Percentiles rank a stretch among this genome's conserved stretches.
phyloP scores from a whole-genome alignment of 2,329 filamentous ascomycete species.

The Diaporthe sp. region DNA sequence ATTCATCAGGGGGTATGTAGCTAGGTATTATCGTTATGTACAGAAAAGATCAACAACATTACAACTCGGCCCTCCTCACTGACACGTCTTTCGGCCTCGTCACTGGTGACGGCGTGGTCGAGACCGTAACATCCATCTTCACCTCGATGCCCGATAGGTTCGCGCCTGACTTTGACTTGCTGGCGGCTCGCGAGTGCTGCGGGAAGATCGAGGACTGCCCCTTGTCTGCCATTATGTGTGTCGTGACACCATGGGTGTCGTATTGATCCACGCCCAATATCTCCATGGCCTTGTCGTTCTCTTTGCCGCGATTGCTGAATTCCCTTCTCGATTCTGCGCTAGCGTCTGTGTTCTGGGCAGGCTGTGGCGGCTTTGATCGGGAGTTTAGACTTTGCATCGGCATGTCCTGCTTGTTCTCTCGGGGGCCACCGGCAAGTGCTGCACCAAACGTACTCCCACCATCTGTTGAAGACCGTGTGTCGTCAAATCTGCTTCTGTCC shows the following conservation, averaged over 20 bases:
- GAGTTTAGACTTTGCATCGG: slow-evolving; percentile 25
- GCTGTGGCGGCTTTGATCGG: not conserved
- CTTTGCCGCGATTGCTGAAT: not conserved
- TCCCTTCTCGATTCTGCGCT: not conserved
- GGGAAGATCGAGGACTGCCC: slow-evolving; percentile 16
- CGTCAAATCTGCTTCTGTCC: slow-evolving; percentile 1
- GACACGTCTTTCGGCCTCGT: slow-evolving; percentile 5
- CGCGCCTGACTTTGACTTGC: slow-evolving; percentile 1
- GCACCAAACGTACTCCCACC: not conserved
- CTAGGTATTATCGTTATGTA: slow-evolving; percentile 16
- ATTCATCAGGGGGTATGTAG: slow-evolving; percentile 15
- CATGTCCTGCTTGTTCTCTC: not conserved
- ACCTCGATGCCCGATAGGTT: slow-evolving; percentile 32
- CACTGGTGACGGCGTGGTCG: slow-evolving; percentile 21
- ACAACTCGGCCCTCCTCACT: not conserved
- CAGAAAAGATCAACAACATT: not conserved
- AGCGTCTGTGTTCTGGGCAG: not conserved
- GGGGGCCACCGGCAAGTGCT: not conserved
- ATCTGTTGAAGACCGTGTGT: slow-evolving; percentile 5
- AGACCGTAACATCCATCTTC: slow-evolving; percentile 34
- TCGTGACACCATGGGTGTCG: slow-evolving; percentile 28
- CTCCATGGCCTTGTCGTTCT: slow-evolving; percentile 31
- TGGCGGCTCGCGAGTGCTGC: slow-evolving; percentile 1
- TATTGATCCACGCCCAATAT: slow-evolving; percentile 21
- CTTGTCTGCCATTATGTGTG: slow-evolving; percentile 34